A percentile compares a stretch with the other conserved stretches of the same genome.
Evolutionary conservation across 257 asterid species (phyloP).

Genomic region (Solanum bulbocastanum): DNA sequence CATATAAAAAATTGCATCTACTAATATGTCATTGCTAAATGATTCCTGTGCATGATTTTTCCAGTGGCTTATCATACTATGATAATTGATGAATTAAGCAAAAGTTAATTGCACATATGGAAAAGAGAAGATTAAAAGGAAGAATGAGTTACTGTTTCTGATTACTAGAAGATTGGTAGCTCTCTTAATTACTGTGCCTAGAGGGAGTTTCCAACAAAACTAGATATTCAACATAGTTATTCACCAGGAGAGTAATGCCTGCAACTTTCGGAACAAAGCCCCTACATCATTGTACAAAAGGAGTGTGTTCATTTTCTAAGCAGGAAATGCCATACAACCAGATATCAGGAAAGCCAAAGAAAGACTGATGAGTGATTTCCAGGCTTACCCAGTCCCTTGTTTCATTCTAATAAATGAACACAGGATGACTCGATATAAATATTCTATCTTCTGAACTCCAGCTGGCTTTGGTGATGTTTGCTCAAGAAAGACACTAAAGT

Average conservation of each 20-base stretch:
- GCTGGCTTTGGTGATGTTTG: not conserved
- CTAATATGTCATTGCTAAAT: too few species aligned
- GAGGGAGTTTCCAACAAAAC: not conserved
- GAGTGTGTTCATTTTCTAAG: not conserved
- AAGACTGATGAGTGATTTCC: not conserved
- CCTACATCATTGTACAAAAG: not conserved
- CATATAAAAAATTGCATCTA: too few species aligned
- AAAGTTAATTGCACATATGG: not conserved
- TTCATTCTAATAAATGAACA: not conserved
- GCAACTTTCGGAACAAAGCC: not conserved
- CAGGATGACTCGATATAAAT: not conserved
- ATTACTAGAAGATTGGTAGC: not conserved
- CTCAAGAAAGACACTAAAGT: not conserved
- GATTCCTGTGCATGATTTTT: not conserved
- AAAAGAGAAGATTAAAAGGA: not conserved
- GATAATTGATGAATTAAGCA: not conserved
- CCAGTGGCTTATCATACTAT: not conserved
- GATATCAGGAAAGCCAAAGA: not conserved
- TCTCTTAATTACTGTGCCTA: not conserved
- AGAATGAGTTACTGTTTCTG: not conserved
- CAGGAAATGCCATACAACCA: not conserved
- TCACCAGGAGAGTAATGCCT: not conserved
- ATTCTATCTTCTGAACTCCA: not conserved
- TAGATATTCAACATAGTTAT: not conserved
- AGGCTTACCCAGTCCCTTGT: not conserved